Evolutionary conservation across 2,329 filamentous ascomycete genomes (phyloP).

Genomic region (Metarhizium humberi): DNA sequence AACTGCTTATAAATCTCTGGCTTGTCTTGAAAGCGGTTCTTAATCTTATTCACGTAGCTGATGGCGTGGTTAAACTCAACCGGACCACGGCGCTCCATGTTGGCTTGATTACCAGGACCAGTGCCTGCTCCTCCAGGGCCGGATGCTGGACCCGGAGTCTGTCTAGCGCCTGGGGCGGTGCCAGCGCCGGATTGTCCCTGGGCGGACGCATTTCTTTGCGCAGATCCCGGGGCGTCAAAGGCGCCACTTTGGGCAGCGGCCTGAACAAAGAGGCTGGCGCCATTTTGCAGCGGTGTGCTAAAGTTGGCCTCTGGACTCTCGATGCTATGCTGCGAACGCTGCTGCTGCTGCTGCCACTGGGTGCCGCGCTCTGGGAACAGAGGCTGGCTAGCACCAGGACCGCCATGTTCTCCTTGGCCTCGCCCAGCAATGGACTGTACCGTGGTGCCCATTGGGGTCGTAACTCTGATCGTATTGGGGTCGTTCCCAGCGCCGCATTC

Average conservation of each 20-base stretch:
- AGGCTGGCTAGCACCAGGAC: slow-evolving; percentile 27
- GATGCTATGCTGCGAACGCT: slow-evolving; percentile 46
- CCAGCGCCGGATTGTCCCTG: slow-evolving; percentile 30
- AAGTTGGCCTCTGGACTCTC: slow-evolving; percentile 56
- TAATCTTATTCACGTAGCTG: slow-evolving; percentile 99
- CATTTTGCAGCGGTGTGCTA: slow-evolving; percentile 45
- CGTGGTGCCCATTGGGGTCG: slow-evolving; percentile 94
- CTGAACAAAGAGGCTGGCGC: slow-evolving; percentile 36
- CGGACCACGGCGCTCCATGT: slow-evolving; percentile 78
- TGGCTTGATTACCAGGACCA: slow-evolving; percentile 46
- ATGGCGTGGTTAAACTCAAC: slow-evolving; percentile 99
- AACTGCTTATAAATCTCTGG: slow-evolving; percentile 99
- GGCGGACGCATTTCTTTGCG: slow-evolving; percentile 20
- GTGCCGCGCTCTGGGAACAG: slow-evolving; percentile 38
- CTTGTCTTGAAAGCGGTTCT: slow-evolving; percentile 95
- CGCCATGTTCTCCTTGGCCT: slow-evolving; percentile 32
- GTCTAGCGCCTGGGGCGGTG: slow-evolving; percentile 37
- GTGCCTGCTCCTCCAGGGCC: slow-evolving; percentile 54
- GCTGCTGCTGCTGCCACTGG: slow-evolving; percentile 45
- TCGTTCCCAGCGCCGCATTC: slow-evolving; percentile 92
- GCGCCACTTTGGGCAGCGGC: slow-evolving; percentile 27
- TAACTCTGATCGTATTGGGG: slow-evolving; percentile 91
- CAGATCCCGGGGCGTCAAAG: slow-evolving; percentile 21
- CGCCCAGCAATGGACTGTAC: slow-evolving; percentile 71
- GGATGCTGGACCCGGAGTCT: slow-evolving; percentile 50